Conservation (phyloP, 495 filamentous ascomycete species). For the Trypethelium eluteriae region DNA sequence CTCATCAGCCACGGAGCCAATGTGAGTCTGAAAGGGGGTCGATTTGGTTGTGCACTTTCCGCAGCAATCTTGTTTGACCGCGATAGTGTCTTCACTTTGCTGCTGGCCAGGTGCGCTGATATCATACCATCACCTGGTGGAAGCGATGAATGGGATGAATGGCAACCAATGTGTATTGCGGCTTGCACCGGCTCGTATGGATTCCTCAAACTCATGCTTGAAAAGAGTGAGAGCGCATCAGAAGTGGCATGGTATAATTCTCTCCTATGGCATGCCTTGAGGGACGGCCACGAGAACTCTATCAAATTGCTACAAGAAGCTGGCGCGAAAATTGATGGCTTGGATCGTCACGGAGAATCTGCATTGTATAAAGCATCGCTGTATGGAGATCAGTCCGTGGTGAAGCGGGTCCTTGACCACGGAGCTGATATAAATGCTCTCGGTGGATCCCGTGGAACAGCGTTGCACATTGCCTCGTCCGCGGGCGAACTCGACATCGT, state of each 20-base stretch:
- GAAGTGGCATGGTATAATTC: neutral
- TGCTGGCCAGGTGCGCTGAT: constrained; percentile 15
- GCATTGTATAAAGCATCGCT: neutral
- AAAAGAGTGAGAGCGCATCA: neutral
- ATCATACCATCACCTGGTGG: too few relatives aligned
- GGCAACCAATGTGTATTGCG: neutral
- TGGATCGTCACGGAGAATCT: neutral
- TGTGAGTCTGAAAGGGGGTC: constrained; percentile 15
- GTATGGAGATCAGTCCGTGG: neutral
- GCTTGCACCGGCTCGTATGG: neutral
- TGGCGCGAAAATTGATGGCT: neutral
- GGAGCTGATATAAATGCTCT: neutral
- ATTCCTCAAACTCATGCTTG: neutral
- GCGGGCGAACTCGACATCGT: constrained; percentile 11
- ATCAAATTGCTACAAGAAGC: neutral
- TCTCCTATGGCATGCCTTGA: neutral
- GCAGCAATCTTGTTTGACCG: constrained; percentile 10
- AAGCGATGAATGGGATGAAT: too few relatives aligned
- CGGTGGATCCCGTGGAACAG: constrained; percentile 16
- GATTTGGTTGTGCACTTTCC: constrained; percentile 13
- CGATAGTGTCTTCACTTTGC: neutral
- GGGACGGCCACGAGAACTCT: neutral
- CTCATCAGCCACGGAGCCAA: constrained; percentile 16
- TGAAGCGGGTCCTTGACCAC: neutral
- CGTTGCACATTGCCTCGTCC: constrained; percentile 15